Evolutionary conservation across 192 early-diverging fungal genomes (phyloP), one percentile per base, ranked within the genome.

Genomic region (Physocladia obscura): DNA sequence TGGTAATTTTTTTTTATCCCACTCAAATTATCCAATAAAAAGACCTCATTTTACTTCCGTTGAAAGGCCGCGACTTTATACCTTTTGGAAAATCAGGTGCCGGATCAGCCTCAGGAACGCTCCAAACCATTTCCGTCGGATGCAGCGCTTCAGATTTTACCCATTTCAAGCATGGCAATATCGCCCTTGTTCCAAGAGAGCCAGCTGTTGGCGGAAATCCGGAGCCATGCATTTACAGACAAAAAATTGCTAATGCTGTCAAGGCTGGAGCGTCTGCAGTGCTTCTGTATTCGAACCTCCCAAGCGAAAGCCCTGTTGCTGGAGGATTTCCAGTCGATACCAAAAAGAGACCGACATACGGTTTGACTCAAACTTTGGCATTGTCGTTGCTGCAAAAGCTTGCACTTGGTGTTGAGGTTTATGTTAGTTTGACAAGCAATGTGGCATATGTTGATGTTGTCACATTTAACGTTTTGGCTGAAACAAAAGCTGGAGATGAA

Each of bases 381-480:
- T 47, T 73, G 37, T 22, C 38, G 15, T 8, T 78, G 3, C 63
- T 79, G n/a, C 47, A 56, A 27, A 24, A 31, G 8, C 49, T 76
- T 24, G 70, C 65, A 47, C 32, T 52, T 40, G 51, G 57, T 2
- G 57, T n/a, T 15, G 1, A 13, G n/a, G 6, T 71, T 17, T 38
- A 26, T 26, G 78, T 70, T 17, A 51, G 19, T 21, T 51, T 80
- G 34, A 24, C 38, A 5, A 49, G 57, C 29, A 32, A 52, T 22
- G 49, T 57, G 21, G 30, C 37, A 1, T 69, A 63, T 50, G 37
- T 51, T 5, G 27, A 67, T 32, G 17, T 75, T 30, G 49, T 39
- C 26, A 77, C 79, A 15, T 8, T 51, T 34, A 81, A 81, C 49
- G 64, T 81, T 34, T 17, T 76, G 11, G 80, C 81, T 22, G 65